Percentiles rank a stretch among this genome's conserved stretches.
These are phyloP conservation scores for Metschnikowia similis DNA, from an alignment of 805 yeast species.

Conservation along the genomic window DNA sequence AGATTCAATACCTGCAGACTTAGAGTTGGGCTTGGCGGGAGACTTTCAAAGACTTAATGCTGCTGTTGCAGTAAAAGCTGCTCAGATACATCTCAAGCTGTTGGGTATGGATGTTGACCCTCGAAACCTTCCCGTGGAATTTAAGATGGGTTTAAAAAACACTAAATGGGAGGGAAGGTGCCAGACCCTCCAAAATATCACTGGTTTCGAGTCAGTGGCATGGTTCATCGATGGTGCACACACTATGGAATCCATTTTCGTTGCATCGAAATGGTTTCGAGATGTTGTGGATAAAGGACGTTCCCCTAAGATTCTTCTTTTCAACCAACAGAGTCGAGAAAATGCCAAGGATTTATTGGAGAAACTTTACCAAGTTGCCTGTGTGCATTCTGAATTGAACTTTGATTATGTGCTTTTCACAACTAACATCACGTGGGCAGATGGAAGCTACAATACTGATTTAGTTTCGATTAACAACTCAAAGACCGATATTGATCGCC, in stretches of 20 bases:
- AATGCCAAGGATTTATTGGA: slow-evolving; percentile 58
- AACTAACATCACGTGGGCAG: slow-evolving; percentile 88
- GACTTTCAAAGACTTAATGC: slow-evolving; percentile 84
- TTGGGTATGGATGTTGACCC: slow-evolving; percentile 37
- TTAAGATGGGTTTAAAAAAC: slow-evolving; percentile 54
- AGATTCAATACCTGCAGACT: slow-evolving; percentile 34
- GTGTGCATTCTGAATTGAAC: slow-evolving; percentile 34
- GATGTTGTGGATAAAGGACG: slow-evolving; percentile 11
- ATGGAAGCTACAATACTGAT: slow-evolving; percentile 76
- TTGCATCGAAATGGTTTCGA: slow-evolving; percentile 78
- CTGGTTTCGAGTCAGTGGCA: slow-evolving; percentile 40
- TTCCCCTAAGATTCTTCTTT: slow-evolving; percentile 54
- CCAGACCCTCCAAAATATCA: slow-evolving; percentile 55
- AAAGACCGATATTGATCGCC: slow-evolving; percentile 69
- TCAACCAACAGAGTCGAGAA: slow-evolving; percentile 94
- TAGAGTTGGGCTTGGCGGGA: slow-evolving; percentile 72
- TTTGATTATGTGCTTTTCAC: slow-evolving; percentile 82
- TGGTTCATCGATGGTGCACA: slow-evolving; percentile 98
- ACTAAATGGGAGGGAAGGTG: slow-evolving; percentile 97
- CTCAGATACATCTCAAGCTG: slow-evolving; percentile 52
- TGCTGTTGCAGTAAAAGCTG: slow-evolving; percentile 74
- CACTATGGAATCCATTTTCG: slow-evolving; percentile 79
- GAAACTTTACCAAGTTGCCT: slow-evolving; percentile 42
- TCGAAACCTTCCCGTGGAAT: slow-evolving; percentile 43
- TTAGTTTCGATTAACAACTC: slow-evolving; percentile 83